Conservation (phyloP, 306 rosid genomes). For the Macrotyloma uniflorum region DNA sequence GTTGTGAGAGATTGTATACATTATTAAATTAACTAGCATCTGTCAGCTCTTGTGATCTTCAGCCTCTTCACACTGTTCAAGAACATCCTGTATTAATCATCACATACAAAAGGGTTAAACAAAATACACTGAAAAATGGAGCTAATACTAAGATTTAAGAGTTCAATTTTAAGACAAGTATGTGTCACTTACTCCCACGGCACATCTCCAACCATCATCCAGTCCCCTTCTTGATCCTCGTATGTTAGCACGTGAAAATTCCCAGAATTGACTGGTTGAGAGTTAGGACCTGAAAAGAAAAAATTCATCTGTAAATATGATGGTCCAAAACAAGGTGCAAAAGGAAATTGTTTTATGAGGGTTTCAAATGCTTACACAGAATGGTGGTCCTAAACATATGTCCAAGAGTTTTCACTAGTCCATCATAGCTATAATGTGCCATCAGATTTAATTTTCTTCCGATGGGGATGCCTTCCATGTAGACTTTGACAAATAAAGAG, state of each 20-base stretch:
- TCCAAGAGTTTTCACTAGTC: slow-evolving; percentile 48
- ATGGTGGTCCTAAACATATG: slow-evolving; percentile 55
- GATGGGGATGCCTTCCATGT: slow-evolving; percentile 61
- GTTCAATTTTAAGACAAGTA: neutral
- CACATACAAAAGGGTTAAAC: neutral
- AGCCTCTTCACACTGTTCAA: slow-evolving; percentile 59
- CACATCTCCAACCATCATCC: slow-evolving; percentile 72
- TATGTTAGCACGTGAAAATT: slow-evolving; percentile 52
- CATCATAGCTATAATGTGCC: slow-evolving; percentile 52
- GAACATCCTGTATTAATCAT: slow-evolving; percentile 52
- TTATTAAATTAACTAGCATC: slow-evolving; percentile 49
- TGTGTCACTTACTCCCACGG: slow-evolving; percentile 62
- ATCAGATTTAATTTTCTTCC: slow-evolving; percentile 58
- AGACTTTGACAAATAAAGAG: slow-evolving; percentile 54
- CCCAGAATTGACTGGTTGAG: slow-evolving; percentile 43
- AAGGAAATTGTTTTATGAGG: slow-evolving; percentile 2
- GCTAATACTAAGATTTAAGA: neutral
- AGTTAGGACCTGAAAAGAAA: slow-evolving; percentile 42
- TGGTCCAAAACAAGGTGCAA: slow-evolving; percentile 1
- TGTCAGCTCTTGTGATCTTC: slow-evolving; percentile 63
- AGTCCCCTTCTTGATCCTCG: slow-evolving; percentile 62
- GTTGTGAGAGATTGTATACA: slow-evolving; percentile 1
- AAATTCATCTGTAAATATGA: neutral
- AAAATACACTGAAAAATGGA: slow-evolving; percentile 15
- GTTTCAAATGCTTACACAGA: slow-evolving; percentile 47